Percentiles rank a stretch among this genome's conserved stretches.
phyloP scores from a whole-genome alignment of 2,329 filamentous ascomycete species.

The Sclerotinia minor region DNA sequence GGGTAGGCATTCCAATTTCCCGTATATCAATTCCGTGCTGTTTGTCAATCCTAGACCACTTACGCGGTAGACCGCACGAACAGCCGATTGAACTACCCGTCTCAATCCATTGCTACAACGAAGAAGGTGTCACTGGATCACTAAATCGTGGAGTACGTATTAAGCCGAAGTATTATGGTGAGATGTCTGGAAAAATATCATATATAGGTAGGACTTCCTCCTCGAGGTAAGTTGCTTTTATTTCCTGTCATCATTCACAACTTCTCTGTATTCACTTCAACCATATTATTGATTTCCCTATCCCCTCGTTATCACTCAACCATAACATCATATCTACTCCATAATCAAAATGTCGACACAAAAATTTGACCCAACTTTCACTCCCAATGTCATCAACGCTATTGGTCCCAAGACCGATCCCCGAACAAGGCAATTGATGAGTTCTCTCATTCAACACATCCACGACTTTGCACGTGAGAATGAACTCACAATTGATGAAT shows the following conservation, averaged over 20 bases:
- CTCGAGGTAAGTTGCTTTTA: background rate
- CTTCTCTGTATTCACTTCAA: conserved; percentile 5
- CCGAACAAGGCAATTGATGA: conserved; percentile 63
- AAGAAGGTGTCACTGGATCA: conserved; percentile 11
- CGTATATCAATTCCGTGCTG: conserved; percentile 13
- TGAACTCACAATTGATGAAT: conserved; percentile 74
- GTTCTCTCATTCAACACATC: conserved; percentile 66
- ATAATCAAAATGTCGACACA: conserved; percentile 20
- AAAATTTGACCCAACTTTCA: conserved; percentile 74
- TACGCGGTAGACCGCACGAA: conserved; percentile 3
- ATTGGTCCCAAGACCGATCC: conserved; percentile 70
- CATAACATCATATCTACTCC: background rate
- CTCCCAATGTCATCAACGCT: conserved; percentile 68
- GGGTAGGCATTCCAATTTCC: background rate
- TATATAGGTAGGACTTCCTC: conserved; percentile 19
- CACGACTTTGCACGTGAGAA: conserved; percentile 79
- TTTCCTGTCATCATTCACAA: background rate
- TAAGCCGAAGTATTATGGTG: background rate
- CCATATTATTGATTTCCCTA: background rate
- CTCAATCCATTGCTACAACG: background rate
- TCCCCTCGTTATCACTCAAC: background rate
- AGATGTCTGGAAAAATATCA: background rate
- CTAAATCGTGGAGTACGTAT: background rate
- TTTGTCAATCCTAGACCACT: background rate
- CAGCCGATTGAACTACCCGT: conserved; percentile 26